Evolutionary conservation across 1,139 yeast species (phyloP), one percentile per base, ranked within the genome.

Genomic region (Blastobotrys raffinosifermentans): DNA sequence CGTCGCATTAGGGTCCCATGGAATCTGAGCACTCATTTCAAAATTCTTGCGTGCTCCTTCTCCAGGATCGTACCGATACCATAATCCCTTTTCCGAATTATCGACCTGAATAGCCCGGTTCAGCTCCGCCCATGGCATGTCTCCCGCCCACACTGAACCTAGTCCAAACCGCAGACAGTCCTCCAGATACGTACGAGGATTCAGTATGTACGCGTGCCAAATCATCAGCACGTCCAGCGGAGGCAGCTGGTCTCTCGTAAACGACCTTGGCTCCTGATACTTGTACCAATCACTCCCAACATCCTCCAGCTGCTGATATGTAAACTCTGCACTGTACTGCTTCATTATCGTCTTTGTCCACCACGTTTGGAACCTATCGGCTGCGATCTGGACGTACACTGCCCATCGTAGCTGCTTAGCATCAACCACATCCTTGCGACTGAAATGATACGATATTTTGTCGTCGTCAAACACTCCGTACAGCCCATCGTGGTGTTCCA

Each of bases 181-280:
- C 32, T 64, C 67, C 40, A 61, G 57, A 37, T 49, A 58, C 0
- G 60, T 44, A 19, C 47, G 46, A 2, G 66, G 66, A 32, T 58
- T 59, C 37, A 62, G 47, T 44, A 59, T 40, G 37, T 58, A 58
- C 3, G 65, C 44, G 45, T 67, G 70, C 72, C 72, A 67, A 1
- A 67, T 66, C 63, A 67, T 55, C 7, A 66, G 37, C 4, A 67
- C 60, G 41, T 66, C 71, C 30, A 65, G 45, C 1, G 68, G 68
- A 1, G 69, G 69, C 20, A 62, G 35, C 11, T 27, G 29, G 13
- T 13, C 19, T 17, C 22, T 26, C 13, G 29, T 29, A 10, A 21
- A 31, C 11, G 10, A 35, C 18, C 15, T 26, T 14, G 31, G 36
- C 19, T 25, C 32, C 20, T 35, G 23, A 31, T 31, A n/a, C 23